Percentiles rank a stretch among this genome's conserved stretches.
Evolutionary conservation across 2,329 filamentous ascomycete genomes (phyloP).

Genomic region (Colletotrichum abscissum): DNA sequence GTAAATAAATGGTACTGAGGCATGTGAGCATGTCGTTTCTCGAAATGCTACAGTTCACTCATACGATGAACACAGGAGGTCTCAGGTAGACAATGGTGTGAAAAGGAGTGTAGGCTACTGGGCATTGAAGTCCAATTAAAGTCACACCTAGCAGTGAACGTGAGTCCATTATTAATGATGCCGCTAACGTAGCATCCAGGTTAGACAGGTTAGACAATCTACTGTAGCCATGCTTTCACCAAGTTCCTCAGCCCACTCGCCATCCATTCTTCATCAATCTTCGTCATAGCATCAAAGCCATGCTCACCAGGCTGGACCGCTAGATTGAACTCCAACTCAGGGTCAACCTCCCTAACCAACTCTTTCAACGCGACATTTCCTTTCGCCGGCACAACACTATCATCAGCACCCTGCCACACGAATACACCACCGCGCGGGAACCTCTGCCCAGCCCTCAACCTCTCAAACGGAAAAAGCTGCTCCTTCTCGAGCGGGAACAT

Average conservation of each 20-base stretch:
- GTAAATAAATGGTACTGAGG: too few species aligned
- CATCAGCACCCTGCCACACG: constrained; percentile 20
- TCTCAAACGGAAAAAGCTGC: constrained; percentile 5
- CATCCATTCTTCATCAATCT: constrained; percentile 20
- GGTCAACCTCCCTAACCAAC: constrained; percentile 2
- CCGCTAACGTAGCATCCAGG: too few species aligned
- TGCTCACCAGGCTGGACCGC: constrained; percentile 10
- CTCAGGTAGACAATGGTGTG: too few species aligned
- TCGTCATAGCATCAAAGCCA: constrained; percentile 14
- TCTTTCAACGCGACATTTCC: not conserved
- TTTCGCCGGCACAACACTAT: constrained; percentile 1
- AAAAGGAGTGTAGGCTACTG: too few species aligned
- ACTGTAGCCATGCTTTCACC: constrained; percentile 14
- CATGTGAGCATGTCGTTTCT: too few species aligned
- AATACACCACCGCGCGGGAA: constrained; percentile 21
- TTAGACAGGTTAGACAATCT: not conserved
- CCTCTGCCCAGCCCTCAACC: constrained; percentile 2
- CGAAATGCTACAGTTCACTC: too few species aligned
- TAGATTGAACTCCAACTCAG: not conserved
- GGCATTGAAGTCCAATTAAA: too few species aligned
- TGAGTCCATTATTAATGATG: too few species aligned
- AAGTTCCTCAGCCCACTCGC: not conserved
- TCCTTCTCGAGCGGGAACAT: not conserved
- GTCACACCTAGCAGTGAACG: too few species aligned
- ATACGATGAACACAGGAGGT: too few species aligned